A percentile compares a stretch with the other conserved stretches of the same genome.
phyloP scores from a whole-genome alignment of 2,329 filamentous ascomycete genomes.

The Penicillium thymicola region DNA sequence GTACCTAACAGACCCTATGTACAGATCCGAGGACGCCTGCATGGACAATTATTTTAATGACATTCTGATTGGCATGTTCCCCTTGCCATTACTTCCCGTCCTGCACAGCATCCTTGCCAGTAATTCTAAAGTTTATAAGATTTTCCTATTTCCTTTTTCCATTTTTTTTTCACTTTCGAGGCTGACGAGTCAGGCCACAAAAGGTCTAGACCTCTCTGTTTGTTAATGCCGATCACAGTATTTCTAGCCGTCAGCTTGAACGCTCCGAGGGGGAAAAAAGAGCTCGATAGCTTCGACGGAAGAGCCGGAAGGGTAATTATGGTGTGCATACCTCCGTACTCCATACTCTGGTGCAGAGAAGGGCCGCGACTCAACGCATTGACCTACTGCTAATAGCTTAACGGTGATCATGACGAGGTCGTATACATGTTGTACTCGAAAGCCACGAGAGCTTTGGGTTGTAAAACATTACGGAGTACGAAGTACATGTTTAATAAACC shows the following conservation, averaged over 20 bases:
- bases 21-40: constrained; percentile 7
- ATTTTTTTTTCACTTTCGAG: background rate
- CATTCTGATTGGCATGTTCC: constrained; percentile 11
- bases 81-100: constrained; percentile 10
- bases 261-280: constrained; percentile 6
- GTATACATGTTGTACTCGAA: constrained; percentile 9
- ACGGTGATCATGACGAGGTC: constrained; percentile 17
- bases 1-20: background rate
- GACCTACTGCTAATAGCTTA: constrained; percentile 18
- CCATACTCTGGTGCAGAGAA: constrained; percentile 9
- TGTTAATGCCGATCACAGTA: background rate
- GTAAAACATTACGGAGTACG: background rate
- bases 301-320: constrained; percentile 19
- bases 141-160: background rate
- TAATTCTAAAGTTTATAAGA: background rate
- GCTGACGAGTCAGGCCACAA: constrained; percentile 6
- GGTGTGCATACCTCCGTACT: constrained; percentile 17
- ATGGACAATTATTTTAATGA: constrained; percentile 1
- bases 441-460: background rate
- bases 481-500: background rate
- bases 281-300: constrained; percentile 17
- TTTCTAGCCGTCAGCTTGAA: constrained; percentile 10
- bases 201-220: constrained; percentile 5
- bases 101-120: constrained; percentile 4
- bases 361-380: constrained; percentile 18